Percentiles rank a stretch among this genome's conserved stretches.
These are phyloP conservation scores for Somion occarium DNA, from an alignment of 1,284 basidiomycete species.

Conservation along the genomic window DNA sequence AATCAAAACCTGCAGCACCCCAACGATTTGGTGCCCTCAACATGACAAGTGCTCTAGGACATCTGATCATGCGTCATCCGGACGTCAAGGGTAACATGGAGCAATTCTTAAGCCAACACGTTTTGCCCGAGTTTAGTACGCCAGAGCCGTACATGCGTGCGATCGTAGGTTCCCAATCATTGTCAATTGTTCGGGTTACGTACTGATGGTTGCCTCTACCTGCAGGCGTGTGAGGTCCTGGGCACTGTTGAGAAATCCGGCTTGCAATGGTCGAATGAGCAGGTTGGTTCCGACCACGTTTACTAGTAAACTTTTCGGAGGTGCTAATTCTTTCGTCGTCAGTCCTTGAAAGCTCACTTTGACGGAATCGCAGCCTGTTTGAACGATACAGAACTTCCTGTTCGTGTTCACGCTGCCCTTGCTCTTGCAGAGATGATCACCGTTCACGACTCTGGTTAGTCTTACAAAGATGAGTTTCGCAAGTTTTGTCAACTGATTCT, in stretches of 20 bases:
- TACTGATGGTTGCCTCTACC: slow-evolving; percentile 8
- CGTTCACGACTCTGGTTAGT: slow-evolving; percentile 57
- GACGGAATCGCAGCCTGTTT: slow-evolving; percentile 55
- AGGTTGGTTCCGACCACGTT: slow-evolving; percentile 34
- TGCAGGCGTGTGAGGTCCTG: slow-evolving; percentile 74
- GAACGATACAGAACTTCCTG: slow-evolving; percentile 77
- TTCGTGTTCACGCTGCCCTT: slow-evolving; percentile 80
- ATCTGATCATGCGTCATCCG: slow-evolving; percentile 77
- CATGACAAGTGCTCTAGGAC: slow-evolving; percentile 71
- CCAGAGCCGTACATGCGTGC: slow-evolving; percentile 69
- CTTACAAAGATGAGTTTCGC: neutral
- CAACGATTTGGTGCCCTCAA: slow-evolving; percentile 82
- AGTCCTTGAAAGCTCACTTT: slow-evolving; percentile 65
- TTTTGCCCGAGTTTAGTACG: slow-evolving; percentile 65
- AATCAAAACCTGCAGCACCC: slow-evolving; percentile 49
- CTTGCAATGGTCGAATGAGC: slow-evolving; percentile 60
- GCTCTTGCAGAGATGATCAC: slow-evolving; percentile 77
- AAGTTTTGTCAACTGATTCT: neutral
- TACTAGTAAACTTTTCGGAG: slow-evolving; percentile 3
- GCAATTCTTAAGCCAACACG: slow-evolving; percentile 66
- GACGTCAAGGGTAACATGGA: slow-evolving; percentile 76
- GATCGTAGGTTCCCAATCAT: slow-evolving; percentile 50
- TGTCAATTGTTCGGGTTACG: slow-evolving; percentile 4
- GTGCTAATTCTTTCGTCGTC: slow-evolving; percentile 1
- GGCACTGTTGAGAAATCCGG: slow-evolving; percentile 67